Evolutionary conservation across 352 stramenopile genomes (phyloP).

Genomic region (Globisporangium irregulare): DNA sequence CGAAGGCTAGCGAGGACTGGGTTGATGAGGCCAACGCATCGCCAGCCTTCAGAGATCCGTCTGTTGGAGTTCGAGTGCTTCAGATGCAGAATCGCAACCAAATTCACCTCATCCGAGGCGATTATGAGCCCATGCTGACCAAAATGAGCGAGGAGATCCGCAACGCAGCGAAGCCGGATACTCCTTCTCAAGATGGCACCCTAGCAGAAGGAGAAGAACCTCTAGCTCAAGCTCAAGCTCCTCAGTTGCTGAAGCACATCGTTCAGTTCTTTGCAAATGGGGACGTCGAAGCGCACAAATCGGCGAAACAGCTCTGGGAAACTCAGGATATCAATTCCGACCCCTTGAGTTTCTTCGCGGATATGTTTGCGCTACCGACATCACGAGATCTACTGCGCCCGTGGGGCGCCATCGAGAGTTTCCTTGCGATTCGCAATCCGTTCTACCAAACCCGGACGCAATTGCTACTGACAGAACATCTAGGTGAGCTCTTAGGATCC

Average conservation of each 20-base stretch:
- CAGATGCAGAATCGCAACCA: not conserved
- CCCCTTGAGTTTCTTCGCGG: not conserved
- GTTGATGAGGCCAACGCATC: not conserved
- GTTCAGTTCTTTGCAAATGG: not conserved
- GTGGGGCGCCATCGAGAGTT: not conserved
- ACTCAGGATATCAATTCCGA: not conserved
- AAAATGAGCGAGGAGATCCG: not conserved
- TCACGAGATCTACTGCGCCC: not conserved
- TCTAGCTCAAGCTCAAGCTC: not conserved
- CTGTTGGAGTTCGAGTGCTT: not conserved
- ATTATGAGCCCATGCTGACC: not conserved
- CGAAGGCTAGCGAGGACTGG: not conserved
- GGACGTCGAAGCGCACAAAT: not conserved
- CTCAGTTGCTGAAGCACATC: not conserved
- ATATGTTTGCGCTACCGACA: not conserved
- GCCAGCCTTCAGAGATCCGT: not conserved
- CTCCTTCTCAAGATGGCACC: too few species aligned
- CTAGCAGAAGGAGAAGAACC: not conserved
- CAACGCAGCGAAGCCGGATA: not conserved
- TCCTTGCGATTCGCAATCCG: conserved; percentile 1
- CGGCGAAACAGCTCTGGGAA: not conserved
- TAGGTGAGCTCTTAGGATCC: not conserved
- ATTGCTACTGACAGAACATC: not conserved
- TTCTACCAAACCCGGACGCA: not conserved
- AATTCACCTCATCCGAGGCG: not conserved